Evolutionary conservation across 371 early-diverging fungal genomes (phyloP).

Genomic region (Saksenaea vasiformis): DNA sequence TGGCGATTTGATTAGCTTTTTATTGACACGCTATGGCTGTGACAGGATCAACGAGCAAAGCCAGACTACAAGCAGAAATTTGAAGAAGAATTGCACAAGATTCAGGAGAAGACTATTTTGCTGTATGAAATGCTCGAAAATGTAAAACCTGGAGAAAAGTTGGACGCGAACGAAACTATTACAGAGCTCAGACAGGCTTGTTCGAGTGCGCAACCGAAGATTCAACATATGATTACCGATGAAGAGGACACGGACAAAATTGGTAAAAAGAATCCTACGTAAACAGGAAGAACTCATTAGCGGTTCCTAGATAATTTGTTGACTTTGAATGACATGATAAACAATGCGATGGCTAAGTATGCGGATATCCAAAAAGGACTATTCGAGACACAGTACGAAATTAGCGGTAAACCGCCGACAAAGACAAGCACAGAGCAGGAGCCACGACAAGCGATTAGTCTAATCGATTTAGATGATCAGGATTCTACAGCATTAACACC

Average conservation of each 20-base stretch:
- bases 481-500: constrained; percentile 4
- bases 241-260: constrained; percentile 29
- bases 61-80: constrained; percentile 89
- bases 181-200: constrained; percentile 58
- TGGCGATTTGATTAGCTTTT: background rate
- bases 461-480: constrained; percentile 69
- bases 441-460: constrained; percentile 46
- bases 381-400: constrained; percentile 48
- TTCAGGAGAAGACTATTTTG: constrained; percentile 76
- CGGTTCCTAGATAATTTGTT: constrained; percentile 60
- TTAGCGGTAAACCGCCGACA: constrained; percentile 40
- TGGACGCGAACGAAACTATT: constrained; percentile 55
- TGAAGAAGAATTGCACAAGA: constrained; percentile 77
- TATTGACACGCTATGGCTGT: background rate
- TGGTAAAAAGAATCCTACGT: constrained; percentile 10
- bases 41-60: constrained; percentile 70
- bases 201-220: constrained; percentile 68
- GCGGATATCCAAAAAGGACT: constrained; percentile 67
- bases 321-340: constrained; percentile 85
- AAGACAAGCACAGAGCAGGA: constrained; percentile 23
- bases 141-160: constrained; percentile 60
- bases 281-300: constrained; percentile 1
- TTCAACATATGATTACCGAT: constrained; percentile 71
- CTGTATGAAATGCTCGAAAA: constrained; percentile 80
- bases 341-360: constrained; percentile 76